Percentiles rank a stretch among this genome's conserved stretches.
These are phyloP conservation scores for Conringia planisiliqua DNA, from an alignment of 345 rosid species.

Conservation along the genomic window DNA sequence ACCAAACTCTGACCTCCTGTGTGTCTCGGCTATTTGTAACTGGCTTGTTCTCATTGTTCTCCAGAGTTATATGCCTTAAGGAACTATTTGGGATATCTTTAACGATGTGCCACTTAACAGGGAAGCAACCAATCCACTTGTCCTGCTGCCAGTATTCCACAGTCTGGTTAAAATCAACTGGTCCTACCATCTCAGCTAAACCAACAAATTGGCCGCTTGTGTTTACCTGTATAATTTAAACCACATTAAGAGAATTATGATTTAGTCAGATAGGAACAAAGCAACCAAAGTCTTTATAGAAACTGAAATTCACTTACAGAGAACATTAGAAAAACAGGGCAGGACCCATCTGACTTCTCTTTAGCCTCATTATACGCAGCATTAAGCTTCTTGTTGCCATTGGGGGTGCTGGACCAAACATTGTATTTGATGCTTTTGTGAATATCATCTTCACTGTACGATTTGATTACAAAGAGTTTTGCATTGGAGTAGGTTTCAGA, in stretches of 20 bases:
- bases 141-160: conserved; percentile 85
- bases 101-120: conserved; percentile 78
- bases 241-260: not conserved
- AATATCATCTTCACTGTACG: conserved; percentile 80
- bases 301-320: conserved; percentile 49
- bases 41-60: conserved; percentile 80
- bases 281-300: not conserved
- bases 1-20: conserved; percentile 52
- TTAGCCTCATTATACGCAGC: conserved; percentile 54
- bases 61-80: conserved; percentile 72
- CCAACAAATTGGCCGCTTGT: conserved; percentile 86
- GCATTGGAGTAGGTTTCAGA: conserved; percentile 52
- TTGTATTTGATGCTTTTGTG: conserved; percentile 78
- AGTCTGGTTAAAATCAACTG: conserved; percentile 64
- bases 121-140: conserved; percentile 82
- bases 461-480: conserved; percentile 65
- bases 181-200: conserved; percentile 74
- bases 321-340: conserved; percentile 67
- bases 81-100: conserved; percentile 73
- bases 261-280: not conserved
- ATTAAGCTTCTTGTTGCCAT: conserved; percentile 77
- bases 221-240: conserved; percentile 52
- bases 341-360: conserved; percentile 41
- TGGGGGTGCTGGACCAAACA: conserved; percentile 83
- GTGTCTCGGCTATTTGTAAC: conserved; percentile 86